These are phyloP conservation scores for Starmerella stigmatis DNA, from an alignment of 805 yeast genomes.

Conservation along the genomic window DNA sequence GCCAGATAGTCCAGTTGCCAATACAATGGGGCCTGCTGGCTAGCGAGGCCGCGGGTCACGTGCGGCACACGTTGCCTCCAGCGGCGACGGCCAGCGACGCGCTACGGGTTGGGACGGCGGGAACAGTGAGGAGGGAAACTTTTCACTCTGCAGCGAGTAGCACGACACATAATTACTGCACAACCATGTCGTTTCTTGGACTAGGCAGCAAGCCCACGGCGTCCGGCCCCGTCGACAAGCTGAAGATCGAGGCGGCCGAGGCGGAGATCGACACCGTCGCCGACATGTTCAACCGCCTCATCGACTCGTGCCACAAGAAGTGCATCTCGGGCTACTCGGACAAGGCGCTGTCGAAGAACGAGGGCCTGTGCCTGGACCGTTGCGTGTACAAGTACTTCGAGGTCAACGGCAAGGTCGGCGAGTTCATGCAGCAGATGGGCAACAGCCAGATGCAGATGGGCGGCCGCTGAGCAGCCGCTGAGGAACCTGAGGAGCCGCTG, in stretches of 20 bases:
- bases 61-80: too few relatives aligned
- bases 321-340: conserved; percentile 65
- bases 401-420: conserved; percentile 90
- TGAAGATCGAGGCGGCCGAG: conserved; percentile 64
- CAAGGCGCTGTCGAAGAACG: conserved; percentile 66
- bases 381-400: conserved; percentile 93
- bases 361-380: conserved; percentile 82
- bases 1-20: too few relatives aligned
- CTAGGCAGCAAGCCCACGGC: conserved; percentile 39
- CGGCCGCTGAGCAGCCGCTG: conserved; percentile 4
- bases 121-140: too few relatives aligned
- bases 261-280: conserved; percentile 95
- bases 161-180: not conserved
- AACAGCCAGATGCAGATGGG: conserved; percentile 20
- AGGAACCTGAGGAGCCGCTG: too few relatives aligned
- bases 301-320: conserved; percentile 78
- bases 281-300: conserved; percentile 89
- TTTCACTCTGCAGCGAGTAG: conserved; percentile 3
- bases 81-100: too few relatives aligned
- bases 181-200: conserved; percentile 36
- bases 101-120: too few relatives aligned
- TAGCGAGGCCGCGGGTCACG: too few relatives aligned
- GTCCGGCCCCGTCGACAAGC: conserved; percentile 19
- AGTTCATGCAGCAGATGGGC: conserved; percentile 34
- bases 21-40: too few relatives aligned